Conservation (phyloP, 2,329 filamentous ascomycete genomes). For the Botrytis tulipae region DNA sequence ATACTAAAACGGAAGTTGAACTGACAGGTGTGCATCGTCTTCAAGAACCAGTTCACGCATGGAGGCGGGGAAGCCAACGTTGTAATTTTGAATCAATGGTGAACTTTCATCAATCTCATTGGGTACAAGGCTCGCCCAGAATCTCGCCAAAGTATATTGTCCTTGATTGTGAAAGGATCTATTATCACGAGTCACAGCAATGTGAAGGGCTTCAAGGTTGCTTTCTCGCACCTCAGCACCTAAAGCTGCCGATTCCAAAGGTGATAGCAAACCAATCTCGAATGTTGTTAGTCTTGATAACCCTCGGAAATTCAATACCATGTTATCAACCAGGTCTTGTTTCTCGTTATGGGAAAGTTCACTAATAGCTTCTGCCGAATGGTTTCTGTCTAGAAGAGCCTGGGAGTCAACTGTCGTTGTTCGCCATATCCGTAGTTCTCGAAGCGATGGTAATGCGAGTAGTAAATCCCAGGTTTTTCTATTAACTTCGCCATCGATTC, state of each 20-base stretch:
- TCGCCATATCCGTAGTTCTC: constrained; percentile 22
- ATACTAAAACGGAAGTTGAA: not conserved
- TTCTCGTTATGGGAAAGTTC: not conserved
- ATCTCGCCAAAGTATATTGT: constrained; percentile 14
- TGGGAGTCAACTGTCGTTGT: constrained; percentile 18
- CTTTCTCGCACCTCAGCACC: constrained; percentile 16
- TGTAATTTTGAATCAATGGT: constrained; percentile 5
- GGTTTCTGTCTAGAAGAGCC: constrained; percentile 9
- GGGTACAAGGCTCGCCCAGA: constrained; percentile 16
- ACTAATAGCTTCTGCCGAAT: not conserved
- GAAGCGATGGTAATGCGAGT: constrained; percentile 11
- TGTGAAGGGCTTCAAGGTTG: constrained; percentile 19
- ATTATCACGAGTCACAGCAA: constrained; percentile 19
- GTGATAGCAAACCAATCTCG: constrained; percentile 21
- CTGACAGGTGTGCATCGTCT: constrained; percentile 21
- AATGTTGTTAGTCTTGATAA: constrained; percentile 17
- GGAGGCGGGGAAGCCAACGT: constrained; percentile 18
- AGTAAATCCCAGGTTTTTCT: constrained; percentile 16
- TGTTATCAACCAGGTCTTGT: not conserved
- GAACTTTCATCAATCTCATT: constrained; percentile 17
- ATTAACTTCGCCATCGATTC: constrained; percentile 20
- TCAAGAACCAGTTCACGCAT: constrained; percentile 20
- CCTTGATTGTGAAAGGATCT: constrained; percentile 18
- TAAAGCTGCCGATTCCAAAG: constrained; percentile 20
- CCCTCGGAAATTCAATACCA: constrained; percentile 19